Base-by-base conservation (phyloP, 495 filamentous ascomycete genomes). In the Echria macrotheca region DNA sequence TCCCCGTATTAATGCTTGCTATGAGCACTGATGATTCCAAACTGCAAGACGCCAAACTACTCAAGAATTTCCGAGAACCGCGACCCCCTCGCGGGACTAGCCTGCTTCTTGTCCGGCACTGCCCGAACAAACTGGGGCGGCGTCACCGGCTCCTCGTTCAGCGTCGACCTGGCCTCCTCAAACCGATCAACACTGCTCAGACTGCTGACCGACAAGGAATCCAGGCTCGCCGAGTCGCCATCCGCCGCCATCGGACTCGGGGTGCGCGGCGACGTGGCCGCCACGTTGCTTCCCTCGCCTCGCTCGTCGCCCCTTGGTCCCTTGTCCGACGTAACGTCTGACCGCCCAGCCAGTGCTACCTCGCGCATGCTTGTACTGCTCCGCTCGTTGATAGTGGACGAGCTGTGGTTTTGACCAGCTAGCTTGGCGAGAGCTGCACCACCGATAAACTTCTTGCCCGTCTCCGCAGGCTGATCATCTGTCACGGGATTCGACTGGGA, bases 331-430 rank as follows among this genome's bases (percentile, higher is more conserved):
- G 8, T 46, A 21, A 18, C 44, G 10, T 21, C 26, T 18, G 6
- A 22, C 18, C 68, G 66, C 1, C 72, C 72, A 5, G 74, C 76
- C 63, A 79, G 55, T 9, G 76, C 74, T 1, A 79, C 75, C 41
- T 78, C 74, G 18, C 70, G 72, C 46, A 73, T 63, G 44, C 69
- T 72, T 5, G 65, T 61, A 19, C 41, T 44, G 19, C 57, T 60
- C 17, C 57, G 60, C 17, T 44, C 22, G 17, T 67, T 64, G 3
- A 69, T 32, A 29, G 67, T 61, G 44, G 57, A 44, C 3, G 58
- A 63, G 39, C 66, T 70, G 21, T 52, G 52, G 54, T 64, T 48
- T 42, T 61, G 46, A 46, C 54, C 50, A 44, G 67, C 59, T 1
- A 66, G 47, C 29, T 58, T 68, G 0, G 68, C 64, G 33, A 77